Percentiles rank a stretch among this genome's conserved stretches.
Evolutionary conservation across 345 rosid genomes (phyloP).

Genomic region (Trapa bicornis): DNA sequence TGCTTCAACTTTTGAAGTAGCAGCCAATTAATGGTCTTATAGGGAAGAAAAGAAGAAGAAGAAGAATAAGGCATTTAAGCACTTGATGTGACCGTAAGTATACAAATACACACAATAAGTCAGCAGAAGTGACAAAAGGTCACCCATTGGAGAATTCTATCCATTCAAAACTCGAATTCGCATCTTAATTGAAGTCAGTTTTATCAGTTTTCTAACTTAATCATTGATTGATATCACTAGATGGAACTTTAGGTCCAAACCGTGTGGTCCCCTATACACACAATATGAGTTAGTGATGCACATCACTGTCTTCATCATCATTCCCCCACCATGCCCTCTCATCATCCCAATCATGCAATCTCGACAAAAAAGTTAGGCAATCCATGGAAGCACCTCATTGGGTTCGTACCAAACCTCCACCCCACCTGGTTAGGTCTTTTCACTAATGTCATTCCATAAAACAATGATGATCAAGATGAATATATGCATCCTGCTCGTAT

Average conservation of each 20-base stretch:
- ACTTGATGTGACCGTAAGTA: neutral
- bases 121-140: neutral
- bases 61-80: too few relatives aligned
- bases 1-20: constrained; percentile 5
- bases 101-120: neutral
- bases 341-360: neutral
- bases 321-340: neutral
- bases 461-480: neutral
- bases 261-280: neutral
- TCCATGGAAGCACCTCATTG: neutral
- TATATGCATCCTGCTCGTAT: neutral
- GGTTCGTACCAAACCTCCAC: neutral
- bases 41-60: neutral
- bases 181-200: too few relatives aligned
- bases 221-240: neutral
- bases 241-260: neutral
- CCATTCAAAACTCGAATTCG: too few relatives aligned
- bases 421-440: neutral
- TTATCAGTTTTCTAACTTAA: too few relatives aligned
- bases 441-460: neutral
- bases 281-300: neutral
- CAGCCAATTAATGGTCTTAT: constrained; percentile 1
- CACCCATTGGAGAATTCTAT: too few relatives aligned
- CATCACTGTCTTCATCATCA: neutral
- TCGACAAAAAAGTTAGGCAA: constrained; percentile 5